Conservation (phyloP, 257 asterid species). For the Nicotiana paniculata region DNA sequence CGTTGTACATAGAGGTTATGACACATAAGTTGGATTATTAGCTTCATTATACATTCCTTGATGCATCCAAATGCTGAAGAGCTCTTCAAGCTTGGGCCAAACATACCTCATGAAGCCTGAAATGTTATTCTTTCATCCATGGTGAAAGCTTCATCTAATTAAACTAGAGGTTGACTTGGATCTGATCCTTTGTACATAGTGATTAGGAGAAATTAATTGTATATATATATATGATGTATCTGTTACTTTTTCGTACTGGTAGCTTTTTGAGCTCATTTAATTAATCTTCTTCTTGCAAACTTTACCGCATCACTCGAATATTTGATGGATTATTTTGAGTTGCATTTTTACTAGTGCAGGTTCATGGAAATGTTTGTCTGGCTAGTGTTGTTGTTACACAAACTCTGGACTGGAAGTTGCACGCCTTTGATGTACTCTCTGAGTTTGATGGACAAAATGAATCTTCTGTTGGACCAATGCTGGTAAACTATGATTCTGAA, state of each 20-base stretch:
- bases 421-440: slow-evolving; percentile 92
- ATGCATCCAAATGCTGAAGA: not conserved
- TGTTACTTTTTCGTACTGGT: not conserved
- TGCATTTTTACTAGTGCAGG: slow-evolving; percentile 44
- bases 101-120: slow-evolving; percentile 4
- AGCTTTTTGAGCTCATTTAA: not conserved
- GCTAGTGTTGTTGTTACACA: slow-evolving; percentile 97
- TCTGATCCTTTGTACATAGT: not conserved
- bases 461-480: slow-evolving; percentile 86
- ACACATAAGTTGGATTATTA: not conserved
- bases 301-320: not conserved
- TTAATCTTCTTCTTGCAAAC: not conserved
- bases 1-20: not conserved
- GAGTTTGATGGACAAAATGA: slow-evolving; percentile 92
- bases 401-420: slow-evolving; percentile 97
- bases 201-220: not conserved
- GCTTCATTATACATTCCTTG: not conserved
- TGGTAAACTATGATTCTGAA: slow-evolving; percentile 42
- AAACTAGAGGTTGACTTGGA: not conserved
- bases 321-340: not conserved
- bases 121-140: not conserved
- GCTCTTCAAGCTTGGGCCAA: not conserved
- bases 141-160: not conserved
- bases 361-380: slow-evolving; percentile 96
- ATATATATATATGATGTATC: not conserved